Conservation (phyloP, 495 filamentous ascomycete species). For the Pyronema domesticum region DNA sequence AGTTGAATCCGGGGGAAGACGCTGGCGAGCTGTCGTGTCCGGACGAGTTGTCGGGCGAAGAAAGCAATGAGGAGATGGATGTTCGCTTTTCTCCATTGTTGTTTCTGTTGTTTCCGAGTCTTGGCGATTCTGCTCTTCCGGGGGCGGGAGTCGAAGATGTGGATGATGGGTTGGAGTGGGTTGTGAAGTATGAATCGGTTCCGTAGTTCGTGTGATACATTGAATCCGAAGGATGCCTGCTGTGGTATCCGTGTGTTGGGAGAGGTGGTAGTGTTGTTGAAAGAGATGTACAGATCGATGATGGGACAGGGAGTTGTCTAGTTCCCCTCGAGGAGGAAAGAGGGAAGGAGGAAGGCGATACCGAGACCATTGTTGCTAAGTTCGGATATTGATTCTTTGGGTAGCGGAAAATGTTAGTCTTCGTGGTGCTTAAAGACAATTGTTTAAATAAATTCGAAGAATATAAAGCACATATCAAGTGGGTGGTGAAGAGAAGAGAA, state of each 20-base stretch:
- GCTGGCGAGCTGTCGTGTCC: conserved; percentile 21
- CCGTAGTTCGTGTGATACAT: not conserved
- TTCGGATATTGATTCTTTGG: not conserved
- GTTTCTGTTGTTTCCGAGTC: conserved; percentile 11
- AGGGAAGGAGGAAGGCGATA: conserved; percentile 3
- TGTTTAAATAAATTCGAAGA: not conserved
- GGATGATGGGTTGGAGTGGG: conserved; percentile 18
- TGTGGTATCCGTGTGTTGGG: not conserved
- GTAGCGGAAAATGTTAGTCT: not conserved
- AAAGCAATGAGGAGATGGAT: conserved; percentile 21
- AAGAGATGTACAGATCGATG: conserved; percentile 1
- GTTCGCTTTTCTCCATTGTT: conserved; percentile 16
- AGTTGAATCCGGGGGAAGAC: conserved; percentile 14
- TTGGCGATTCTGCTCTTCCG: conserved; percentile 7
- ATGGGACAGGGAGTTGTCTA: conserved; percentile 3
- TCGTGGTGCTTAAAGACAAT: not conserved
- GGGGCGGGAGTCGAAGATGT: conserved; percentile 19
- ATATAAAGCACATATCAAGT: not conserved
- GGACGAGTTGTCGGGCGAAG: conserved; percentile 17
- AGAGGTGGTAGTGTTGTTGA: conserved; percentile 4
- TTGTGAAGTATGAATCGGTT: conserved; percentile 16
- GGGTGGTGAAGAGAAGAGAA: not conserved
- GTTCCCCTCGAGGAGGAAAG: conserved; percentile 5
- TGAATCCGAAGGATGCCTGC: conserved; percentile 1
- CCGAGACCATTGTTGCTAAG: conserved; percentile 3